Evolutionary conservation across 2,329 filamentous ascomycete species (phyloP).

Genomic region (Paracamarosporium sp.): DNA sequence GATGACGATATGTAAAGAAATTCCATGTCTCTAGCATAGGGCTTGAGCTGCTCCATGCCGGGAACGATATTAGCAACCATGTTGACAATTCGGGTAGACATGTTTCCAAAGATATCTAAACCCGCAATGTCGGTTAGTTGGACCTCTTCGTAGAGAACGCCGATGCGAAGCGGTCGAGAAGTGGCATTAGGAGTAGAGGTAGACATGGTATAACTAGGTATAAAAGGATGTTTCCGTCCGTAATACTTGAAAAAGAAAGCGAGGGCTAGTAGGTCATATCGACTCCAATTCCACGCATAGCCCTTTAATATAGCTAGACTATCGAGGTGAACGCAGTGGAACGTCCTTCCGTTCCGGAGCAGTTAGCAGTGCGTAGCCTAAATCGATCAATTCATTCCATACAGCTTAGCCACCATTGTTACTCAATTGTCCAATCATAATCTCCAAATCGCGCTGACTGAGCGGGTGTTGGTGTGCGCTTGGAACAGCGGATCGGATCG

Average conservation of each 20-base stretch:
- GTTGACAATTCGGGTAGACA: slow-evolving; percentile 35
- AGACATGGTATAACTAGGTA: neutral
- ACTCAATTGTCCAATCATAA: neutral
- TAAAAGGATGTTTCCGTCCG: too few relatives aligned
- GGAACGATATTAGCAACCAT: slow-evolving; percentile 21
- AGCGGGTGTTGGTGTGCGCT: neutral
- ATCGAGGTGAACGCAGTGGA: neutral
- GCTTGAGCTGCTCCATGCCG: slow-evolving; percentile 17
- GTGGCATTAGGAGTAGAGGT: neutral
- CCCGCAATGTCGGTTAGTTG: slow-evolving; percentile 51
- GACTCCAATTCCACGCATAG: too few relatives aligned
- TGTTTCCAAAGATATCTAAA: slow-evolving; percentile 50
- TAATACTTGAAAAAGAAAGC: too few relatives aligned
- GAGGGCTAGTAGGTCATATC: too few relatives aligned
- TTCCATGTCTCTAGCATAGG: slow-evolving; percentile 37
- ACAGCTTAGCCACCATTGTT: neutral
- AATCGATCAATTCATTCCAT: too few relatives aligned
- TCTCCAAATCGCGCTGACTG: neutral
- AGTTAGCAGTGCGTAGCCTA: neutral
- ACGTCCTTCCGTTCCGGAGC: neutral
- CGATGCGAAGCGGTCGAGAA: slow-evolving; percentile 46
- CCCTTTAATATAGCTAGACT: neutral
- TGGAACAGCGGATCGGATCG: neutral
- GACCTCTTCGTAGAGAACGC: slow-evolving; percentile 47
- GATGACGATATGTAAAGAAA: slow-evolving; percentile 50